Evolutionary conservation across 2,329 filamentous ascomycete species (phyloP), one percentile per base, ranked within the genome.

Genomic region (Herpotrichia juniperi): DNA sequence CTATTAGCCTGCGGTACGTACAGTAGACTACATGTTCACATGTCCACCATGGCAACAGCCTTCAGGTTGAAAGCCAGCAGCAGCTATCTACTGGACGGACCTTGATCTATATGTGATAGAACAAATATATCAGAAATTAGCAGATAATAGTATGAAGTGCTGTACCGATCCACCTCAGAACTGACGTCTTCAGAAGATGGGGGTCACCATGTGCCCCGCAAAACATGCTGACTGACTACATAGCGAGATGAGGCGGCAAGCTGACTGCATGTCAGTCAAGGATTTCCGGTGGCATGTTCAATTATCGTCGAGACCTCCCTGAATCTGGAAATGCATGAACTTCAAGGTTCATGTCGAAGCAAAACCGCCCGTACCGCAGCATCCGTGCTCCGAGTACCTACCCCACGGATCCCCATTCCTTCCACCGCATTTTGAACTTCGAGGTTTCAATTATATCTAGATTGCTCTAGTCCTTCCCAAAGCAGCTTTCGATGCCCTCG

Each of bases 1-100:
- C 43, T 50, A 35, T 51, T 51, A 50, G 48, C 48, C 48, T 45
- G 42, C 42, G 42, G 42, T 19, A 42, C 42, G 3, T 7, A 40
- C 16, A 26, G 39, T 26, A 14, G 21, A 26, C 8, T 42, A 42
- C 39, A 26, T 42, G 34, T 37, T 37, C 34, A 37, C 34, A 37
- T 37, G 34, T 37, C 34, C 34, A 37, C 34, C 26, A n/a, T n/a
- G n/a, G n/a, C 26, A 30, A 30, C 26, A 30, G 26, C 26, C 26
- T 30, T 30, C 8, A 30, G 26, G 26, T 8, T 8, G 26, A 30
- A 8, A 12, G 8, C 26, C 26, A 7, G 12, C 8, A 8, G 7
- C 8, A 30, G 26, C 26, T 30, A 30, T 12, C 7, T 8, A 12
- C 7, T 12, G 12, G 8, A 30, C 7, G 26, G 12, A 7, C 4